Evolutionary conservation across 1,139 yeast genomes (phyloP).

Genomic region (Geotrichum europaeum): DNA sequence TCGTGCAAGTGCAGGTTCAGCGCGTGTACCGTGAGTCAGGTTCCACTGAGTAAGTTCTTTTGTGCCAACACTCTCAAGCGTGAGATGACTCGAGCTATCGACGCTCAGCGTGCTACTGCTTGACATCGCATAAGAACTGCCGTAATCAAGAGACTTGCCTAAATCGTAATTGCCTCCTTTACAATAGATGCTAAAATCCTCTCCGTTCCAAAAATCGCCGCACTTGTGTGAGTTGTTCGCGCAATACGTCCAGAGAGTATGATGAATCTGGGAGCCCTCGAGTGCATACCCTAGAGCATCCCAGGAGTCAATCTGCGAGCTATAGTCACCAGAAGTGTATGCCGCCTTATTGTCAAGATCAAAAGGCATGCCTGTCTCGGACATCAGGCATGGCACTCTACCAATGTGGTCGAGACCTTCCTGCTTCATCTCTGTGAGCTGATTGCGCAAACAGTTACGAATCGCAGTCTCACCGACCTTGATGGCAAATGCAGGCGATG

Average conservation of each 20-base stretch:
- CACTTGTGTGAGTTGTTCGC: constrained; percentile 63
- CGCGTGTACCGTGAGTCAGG: constrained; percentile 37
- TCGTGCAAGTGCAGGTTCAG: constrained; percentile 42
- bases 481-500: constrained; percentile 63
- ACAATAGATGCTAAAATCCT: constrained; percentile 84
- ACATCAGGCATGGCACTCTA: constrained; percentile 50
- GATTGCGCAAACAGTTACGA: constrained; percentile 62
- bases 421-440: constrained; percentile 53
- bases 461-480: constrained; percentile 76
- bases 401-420: constrained; percentile 47
- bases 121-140: background rate
- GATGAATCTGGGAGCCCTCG: constrained; percentile 65
- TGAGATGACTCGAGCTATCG: background rate
- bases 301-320: constrained; percentile 72
- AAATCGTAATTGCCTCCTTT: constrained; percentile 45
- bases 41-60: background rate
- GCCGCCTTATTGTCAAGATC: constrained; percentile 82
- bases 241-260: constrained; percentile 82
- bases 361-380: constrained; percentile 94
- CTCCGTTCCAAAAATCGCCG: constrained; percentile 93
- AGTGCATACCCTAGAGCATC: constrained; percentile 78
- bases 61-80: background rate
- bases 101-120: background rate
- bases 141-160: background rate
- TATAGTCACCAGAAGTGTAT: constrained; percentile 55